Conservation (phyloP, 345 rosid species). For the Theobroma cacao region DNA sequence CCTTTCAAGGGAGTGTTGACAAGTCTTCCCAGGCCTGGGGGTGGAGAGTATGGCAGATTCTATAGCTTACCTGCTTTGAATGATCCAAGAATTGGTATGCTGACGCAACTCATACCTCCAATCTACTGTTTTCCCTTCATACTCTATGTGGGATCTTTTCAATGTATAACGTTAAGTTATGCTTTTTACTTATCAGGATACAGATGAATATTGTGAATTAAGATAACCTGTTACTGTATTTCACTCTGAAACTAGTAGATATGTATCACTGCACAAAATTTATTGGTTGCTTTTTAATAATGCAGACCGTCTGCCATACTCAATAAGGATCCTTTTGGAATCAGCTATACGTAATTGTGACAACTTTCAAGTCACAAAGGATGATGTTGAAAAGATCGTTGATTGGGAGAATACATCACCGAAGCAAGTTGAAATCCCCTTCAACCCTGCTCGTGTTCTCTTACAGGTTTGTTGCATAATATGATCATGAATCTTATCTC, state of each 20-base stretch:
- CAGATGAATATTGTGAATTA: background rate
- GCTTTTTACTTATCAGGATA: background rate
- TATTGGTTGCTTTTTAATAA: background rate
- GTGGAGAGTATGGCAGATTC: conserved; percentile 78
- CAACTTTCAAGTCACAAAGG: conserved; percentile 70
- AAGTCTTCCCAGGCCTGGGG: conserved; percentile 71
- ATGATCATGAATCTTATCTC: background rate
- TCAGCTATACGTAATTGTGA: conserved; percentile 85
- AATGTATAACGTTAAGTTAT: background rate
- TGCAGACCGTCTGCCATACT: conserved; percentile 69
- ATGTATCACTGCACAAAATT: background rate
- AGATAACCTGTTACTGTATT: background rate
- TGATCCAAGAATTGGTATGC: conserved; percentile 71
- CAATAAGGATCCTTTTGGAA: conserved; percentile 71
- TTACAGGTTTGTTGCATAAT: conserved; percentile 47
- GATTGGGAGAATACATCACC: conserved; percentile 76
- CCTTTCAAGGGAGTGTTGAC: conserved; percentile 62
- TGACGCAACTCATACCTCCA: background rate
- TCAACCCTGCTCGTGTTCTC: conserved; percentile 86
- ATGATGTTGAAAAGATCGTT: conserved; percentile 76
- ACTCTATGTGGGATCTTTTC: background rate
- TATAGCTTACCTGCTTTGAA: conserved; percentile 64
- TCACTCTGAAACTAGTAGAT: background rate
- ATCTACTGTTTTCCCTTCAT: background rate
- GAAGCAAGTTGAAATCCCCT: conserved; percentile 73